phyloP scores from a whole-genome alignment of 345 rosid genomes.

The Sapria himalayana region DNA sequence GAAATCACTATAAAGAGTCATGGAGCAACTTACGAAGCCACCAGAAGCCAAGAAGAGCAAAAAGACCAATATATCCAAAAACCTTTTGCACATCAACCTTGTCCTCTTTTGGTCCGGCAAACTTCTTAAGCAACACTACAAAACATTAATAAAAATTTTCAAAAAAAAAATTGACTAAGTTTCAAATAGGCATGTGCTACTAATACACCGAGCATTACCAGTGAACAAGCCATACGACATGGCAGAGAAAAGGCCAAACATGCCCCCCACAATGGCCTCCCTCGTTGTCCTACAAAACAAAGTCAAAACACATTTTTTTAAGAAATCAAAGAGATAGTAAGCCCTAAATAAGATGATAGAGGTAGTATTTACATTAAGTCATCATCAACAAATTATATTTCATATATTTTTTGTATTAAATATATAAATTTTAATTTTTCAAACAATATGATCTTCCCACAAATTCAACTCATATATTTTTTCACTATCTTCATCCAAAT shows the following conservation, averaged over 20 bases:
- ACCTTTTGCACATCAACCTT: constrained; percentile 34
- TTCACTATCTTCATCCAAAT: no score
- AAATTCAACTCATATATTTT: no score
- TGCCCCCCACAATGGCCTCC: constrained; percentile 29
- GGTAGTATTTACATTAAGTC: no score
- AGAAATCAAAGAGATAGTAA: background rate
- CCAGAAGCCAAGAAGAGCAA: constrained; percentile 40
- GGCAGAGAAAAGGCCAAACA: constrained; percentile 38
- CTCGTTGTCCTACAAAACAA: constrained; percentile 17
- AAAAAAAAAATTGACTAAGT: background rate
- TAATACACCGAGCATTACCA: constrained; percentile 12
- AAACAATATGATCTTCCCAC: no score
- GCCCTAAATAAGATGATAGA: no score
- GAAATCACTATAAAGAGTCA: background rate
- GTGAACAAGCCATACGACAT: constrained; percentile 33
- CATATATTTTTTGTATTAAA: no score
- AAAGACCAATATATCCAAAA: constrained; percentile 44
- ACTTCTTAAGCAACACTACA: constrained; percentile 39
- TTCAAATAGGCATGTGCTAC: background rate
- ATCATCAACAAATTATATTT: no score
- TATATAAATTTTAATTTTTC: no score
- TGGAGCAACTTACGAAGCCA: constrained; percentile 32
- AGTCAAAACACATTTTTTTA: background rate
- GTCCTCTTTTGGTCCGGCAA: constrained; percentile 32
- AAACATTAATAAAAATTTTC: constrained; percentile 2